Percentiles rank a stretch among this genome's conserved stretches.
Conservation (phyloP, 208 protist genomes). For the Leishmania tarentolae region DNA sequence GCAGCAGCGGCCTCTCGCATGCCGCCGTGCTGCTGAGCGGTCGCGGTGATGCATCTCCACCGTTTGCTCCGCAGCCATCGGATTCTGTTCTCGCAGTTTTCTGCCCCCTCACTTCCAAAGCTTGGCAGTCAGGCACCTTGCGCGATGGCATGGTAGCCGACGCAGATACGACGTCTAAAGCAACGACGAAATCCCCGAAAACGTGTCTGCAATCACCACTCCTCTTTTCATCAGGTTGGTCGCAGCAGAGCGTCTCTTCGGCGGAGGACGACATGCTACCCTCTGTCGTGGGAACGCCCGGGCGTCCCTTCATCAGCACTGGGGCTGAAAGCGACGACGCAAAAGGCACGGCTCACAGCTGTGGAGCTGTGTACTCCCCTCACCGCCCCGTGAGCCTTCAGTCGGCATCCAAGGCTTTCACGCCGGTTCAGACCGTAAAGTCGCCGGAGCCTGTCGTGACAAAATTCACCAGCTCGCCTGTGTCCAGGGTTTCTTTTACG, state of each 20-base stretch:
- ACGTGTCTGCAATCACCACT: background rate
- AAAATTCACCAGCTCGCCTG: background rate
- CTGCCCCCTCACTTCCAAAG: slow-evolving; percentile 15
- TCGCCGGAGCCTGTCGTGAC: background rate
- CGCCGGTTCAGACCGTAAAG: background rate
- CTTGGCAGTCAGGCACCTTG: slow-evolving; percentile 11
- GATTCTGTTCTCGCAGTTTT: background rate
- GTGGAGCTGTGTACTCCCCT: background rate
- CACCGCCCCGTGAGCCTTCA: background rate
- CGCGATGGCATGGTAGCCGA: background rate
- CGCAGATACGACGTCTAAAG: background rate
- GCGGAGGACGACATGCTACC: background rate
- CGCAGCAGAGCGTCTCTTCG: background rate
- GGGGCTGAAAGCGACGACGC: background rate
- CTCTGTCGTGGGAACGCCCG: background rate
- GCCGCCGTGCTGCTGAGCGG: slow-evolving; percentile 4
- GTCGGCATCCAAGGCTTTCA: background rate
- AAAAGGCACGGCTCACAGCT: background rate
- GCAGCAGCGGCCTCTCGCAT: slow-evolving; percentile 9
- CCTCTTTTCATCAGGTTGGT: background rate
- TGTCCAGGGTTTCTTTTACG: background rate
- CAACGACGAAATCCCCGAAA: background rate
- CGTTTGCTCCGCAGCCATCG: background rate
- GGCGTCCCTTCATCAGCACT: background rate
- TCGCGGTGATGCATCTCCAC: background rate